Evolutionary conservation across 2,329 filamentous ascomycete species (phyloP), one percentile per base, ranked within the genome.

Genomic region (Colletotrichum plurivorum): DNA sequence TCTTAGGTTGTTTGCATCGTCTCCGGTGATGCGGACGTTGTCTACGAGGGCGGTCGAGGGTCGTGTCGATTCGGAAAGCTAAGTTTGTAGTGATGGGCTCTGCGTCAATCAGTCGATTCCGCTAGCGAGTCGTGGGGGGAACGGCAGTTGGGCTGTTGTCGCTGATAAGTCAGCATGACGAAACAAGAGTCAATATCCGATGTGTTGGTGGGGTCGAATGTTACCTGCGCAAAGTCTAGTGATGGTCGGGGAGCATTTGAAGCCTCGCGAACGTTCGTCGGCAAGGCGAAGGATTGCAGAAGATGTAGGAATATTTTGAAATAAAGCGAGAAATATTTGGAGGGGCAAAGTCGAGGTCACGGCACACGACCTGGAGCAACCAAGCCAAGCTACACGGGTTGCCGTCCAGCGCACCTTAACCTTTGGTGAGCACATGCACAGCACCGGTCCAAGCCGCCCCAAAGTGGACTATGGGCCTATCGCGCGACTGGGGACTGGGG

Each of bases 1-100:
- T 82, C 57, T 61, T 76, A 69, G 49, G 60, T 73, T 73, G 76
- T 76, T 55, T 70, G 75, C 53, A 63, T 69, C 63, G 67, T 66
- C 62, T 46, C 67, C 62, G 22, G 36, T 31, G 25, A 48, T 49
- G 46, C 57, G 10, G 31, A 25, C 20, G 52, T 20, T 53, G 7
- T 58, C 22, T 70, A 20, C 39, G 39, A 45, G 13, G 18, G 48
- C 16, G 25, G 18, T 43, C 20, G 20, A 8, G 43, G 55, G 45
- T 27, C 27, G 10, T 55, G 13, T 48, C 51, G 41, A 15, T 41
- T 60, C 8, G 22, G 4, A 18, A 25, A 51, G 48, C 4, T n/a
- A 51, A 51, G 48, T 41, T 52, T 36, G 53, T n/a, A 51, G 63
- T 36, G 59, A 36, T 15, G 15, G 13, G 18, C 54, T 43, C 52